Percentiles rank a stretch among this genome's conserved stretches.
These are phyloP conservation scores for Aquilaria malaccensis DNA, from an alignment of 345 rosid species.

Conservation along the genomic window DNA sequence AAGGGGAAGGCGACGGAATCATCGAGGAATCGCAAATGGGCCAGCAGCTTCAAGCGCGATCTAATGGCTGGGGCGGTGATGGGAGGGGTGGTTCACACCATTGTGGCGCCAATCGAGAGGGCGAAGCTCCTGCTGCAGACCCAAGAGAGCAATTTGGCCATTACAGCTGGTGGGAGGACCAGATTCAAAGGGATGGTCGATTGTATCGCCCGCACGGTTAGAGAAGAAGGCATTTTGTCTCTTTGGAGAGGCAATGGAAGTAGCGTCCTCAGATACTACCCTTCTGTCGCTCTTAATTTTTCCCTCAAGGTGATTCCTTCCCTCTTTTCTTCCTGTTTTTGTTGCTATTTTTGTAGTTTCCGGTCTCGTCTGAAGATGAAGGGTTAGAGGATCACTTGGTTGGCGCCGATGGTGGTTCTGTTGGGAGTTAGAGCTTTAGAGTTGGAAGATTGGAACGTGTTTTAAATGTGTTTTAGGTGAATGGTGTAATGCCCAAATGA, in stretches of 20 bases:
- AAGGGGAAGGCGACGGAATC: constrained; percentile 11
- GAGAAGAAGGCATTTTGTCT: constrained; percentile 81
- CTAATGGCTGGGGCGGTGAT: constrained; percentile 86
- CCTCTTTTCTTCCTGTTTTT: not conserved
- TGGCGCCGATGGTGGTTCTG: constrained; percentile 4
- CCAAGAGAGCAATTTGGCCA: constrained; percentile 90
- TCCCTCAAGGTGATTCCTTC: constrained; percentile 57
- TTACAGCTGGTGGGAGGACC: constrained; percentile 52
- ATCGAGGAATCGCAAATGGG: constrained; percentile 23
- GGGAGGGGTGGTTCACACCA: constrained; percentile 95
- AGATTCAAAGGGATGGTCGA: constrained; percentile 89
- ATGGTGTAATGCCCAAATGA: constrained; percentile 23
- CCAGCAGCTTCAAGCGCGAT: constrained; percentile 67
- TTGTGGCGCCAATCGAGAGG: constrained; percentile 95
- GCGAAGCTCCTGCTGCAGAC: constrained; percentile 84
- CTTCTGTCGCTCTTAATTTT: constrained; percentile 96
- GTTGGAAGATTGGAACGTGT: not conserved
- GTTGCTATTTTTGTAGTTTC: not conserved
- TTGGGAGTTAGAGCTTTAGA: not conserved
- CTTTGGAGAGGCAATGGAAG: constrained; percentile 99
- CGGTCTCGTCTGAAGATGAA: no score
- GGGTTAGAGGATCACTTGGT: not conserved
- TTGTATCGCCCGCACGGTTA: constrained; percentile 71
- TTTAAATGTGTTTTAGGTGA: constrained; percentile 15
- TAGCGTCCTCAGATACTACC: constrained; percentile 86